Conservation (phyloP, 768 basidiomycete genomes). For the Phaffia australis region DNA sequence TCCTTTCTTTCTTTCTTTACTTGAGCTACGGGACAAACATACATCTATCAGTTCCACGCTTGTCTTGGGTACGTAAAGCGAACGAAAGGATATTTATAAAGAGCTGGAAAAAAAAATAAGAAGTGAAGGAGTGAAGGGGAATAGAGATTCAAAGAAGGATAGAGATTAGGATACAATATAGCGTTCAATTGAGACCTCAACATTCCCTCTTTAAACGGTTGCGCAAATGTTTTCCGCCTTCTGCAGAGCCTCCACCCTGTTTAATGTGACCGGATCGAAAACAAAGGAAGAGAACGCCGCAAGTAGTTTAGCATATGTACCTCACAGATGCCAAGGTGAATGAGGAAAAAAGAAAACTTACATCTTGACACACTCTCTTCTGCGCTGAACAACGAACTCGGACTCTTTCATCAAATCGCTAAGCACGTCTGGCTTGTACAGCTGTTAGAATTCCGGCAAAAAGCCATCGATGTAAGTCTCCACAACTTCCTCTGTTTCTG, state of each 20-base stretch:
- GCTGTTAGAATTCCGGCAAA: too few relatives aligned
- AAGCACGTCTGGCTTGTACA: slow-evolving; percentile 93
- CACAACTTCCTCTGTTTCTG: too few relatives aligned
- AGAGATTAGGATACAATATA: too few relatives aligned
- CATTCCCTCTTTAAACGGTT: slow-evolving; percentile 29
- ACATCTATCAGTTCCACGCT: not conserved
- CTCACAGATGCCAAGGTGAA: not conserved
- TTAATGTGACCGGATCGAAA: not conserved
- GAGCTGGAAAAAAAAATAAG: slow-evolving; percentile 4
- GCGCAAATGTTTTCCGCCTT: slow-evolving; percentile 63
- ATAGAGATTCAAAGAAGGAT: too few relatives aligned
- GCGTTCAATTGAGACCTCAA: too few relatives aligned
- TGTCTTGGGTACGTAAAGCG: not conserved
- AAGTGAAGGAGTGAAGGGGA: not conserved
- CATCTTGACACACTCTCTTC: slow-evolving; percentile 92
- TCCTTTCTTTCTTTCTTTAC: too few relatives aligned
- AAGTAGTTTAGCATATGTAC: not conserved
- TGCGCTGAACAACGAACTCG: slow-evolving; percentile 72
- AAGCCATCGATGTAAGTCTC: too few relatives aligned
- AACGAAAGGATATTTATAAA: not conserved
- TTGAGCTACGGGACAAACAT: too few relatives aligned
- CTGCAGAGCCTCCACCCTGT: slow-evolving; percentile 66
- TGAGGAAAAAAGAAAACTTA: slow-evolving; percentile 5
- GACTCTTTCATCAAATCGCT: slow-evolving; percentile 80
- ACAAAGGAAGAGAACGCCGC: not conserved